phyloP scores from a whole-genome alignment of 805 yeast genomes.

The Priceomyces medius region DNA sequence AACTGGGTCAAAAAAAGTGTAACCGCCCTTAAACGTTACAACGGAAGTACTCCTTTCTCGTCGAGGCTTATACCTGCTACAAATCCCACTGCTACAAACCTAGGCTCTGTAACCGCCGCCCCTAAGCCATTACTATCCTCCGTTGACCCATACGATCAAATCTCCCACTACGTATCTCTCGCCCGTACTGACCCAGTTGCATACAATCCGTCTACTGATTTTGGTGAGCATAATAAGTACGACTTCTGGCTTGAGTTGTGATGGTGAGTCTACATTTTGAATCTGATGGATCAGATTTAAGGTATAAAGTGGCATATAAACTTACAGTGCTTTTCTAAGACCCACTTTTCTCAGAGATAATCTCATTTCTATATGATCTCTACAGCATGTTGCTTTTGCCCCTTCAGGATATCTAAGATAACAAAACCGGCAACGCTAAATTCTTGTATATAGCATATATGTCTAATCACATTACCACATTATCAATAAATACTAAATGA shows the following conservation, averaged over 20 bases:
- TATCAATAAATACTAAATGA: too few species aligned
- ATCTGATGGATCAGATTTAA: too few species aligned
- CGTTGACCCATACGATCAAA: slow-evolving; percentile 1
- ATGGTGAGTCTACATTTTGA: too few species aligned
- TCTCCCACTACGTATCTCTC: slow-evolving; percentile 4
- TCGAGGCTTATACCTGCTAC: slow-evolving; percentile 12
- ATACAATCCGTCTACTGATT: slow-evolving; percentile 7
- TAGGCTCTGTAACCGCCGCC: background rate
- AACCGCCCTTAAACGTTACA: slow-evolving; percentile 16
- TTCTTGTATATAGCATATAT: too few species aligned
- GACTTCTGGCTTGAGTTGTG: slow-evolving; percentile 13
- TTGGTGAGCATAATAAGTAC: slow-evolving; percentile 13
- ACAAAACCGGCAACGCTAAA: too few species aligned
- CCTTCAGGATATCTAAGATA: too few species aligned
- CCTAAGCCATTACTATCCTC: background rate
- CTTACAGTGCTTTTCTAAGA: too few species aligned
- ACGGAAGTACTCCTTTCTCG: slow-evolving; percentile 14
- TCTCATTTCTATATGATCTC: too few species aligned
- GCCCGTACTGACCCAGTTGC: background rate
- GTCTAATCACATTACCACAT: too few species aligned
- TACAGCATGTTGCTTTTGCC: too few species aligned
- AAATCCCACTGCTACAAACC: background rate
- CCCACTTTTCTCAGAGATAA: too few species aligned
- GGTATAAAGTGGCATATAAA: too few species aligned
- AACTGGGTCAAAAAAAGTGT: slow-evolving; percentile 19